Conservation (phyloP, 305 asterid species). For the Fraxinus dipetala region DNA sequence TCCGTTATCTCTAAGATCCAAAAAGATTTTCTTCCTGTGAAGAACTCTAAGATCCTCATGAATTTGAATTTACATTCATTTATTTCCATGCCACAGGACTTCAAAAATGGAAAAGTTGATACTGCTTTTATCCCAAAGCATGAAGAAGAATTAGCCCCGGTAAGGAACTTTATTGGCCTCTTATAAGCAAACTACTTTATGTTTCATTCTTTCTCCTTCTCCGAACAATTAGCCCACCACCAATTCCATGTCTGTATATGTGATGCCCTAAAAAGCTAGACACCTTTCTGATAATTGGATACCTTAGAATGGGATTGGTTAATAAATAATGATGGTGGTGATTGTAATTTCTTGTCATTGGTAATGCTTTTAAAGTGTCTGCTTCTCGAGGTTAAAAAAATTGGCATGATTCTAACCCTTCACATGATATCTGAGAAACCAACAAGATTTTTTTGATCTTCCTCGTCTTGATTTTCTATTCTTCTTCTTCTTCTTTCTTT, state of each 20-base stretch:
- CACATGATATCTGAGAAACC: neutral
- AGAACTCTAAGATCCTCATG: neutral
- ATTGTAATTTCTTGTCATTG: neutral
- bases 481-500: no score
- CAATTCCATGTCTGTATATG: neutral
- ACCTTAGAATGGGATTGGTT: neutral
- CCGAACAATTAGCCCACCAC: neutral
- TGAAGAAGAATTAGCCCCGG: slow-evolving; percentile 86
- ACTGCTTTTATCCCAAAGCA: slow-evolving; percentile 97
- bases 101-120: slow-evolving; percentile 83
- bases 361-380: neutral
- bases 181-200: neutral
- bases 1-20: neutral
- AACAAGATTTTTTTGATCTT: neutral
- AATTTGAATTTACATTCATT: neutral
- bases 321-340: neutral
- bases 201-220: neutral
- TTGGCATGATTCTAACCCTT: slow-evolving; percentile 1
- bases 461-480: neutral
- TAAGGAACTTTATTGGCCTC: slow-evolving; percentile 39
- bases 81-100: slow-evolving; percentile 54
- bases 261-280: neutral
- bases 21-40: neutral
- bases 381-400: neutral
- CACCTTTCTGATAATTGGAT: neutral